These are phyloP conservation scores for Solanum virginianum DNA, from an alignment of 257 asterid species.

Conservation along the genomic window DNA sequence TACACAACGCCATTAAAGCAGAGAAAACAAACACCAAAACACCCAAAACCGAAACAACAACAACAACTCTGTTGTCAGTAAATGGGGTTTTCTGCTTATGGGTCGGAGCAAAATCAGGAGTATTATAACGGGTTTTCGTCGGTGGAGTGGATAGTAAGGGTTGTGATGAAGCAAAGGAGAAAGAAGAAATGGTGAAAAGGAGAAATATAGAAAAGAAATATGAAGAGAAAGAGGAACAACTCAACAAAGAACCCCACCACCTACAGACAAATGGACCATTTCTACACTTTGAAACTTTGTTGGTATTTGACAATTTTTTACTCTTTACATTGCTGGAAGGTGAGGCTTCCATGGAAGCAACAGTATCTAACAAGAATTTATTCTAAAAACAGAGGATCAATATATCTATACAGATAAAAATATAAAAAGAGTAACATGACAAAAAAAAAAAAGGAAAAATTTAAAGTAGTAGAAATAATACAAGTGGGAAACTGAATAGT, in stretches of 20 bases:
- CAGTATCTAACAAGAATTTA: background rate
- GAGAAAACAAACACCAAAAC: background rate
- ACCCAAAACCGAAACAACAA: background rate
- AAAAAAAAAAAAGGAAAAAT: background rate
- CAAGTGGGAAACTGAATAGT: background rate
- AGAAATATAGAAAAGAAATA: background rate
- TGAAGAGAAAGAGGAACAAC: background rate
- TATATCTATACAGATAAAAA: background rate
- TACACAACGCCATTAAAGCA: background rate
- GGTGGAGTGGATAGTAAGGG: background rate
- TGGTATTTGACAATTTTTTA: background rate
- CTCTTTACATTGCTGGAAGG: background rate
- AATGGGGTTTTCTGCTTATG: background rate
- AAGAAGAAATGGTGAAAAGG: background rate
- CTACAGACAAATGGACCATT: conserved; percentile 1
- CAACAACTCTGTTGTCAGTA: background rate
- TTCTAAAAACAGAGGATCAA: background rate
- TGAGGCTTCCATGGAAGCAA: conserved; percentile 1
- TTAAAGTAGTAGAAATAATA: background rate
- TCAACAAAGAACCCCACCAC: conserved; percentile 4
- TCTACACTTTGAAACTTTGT: background rate
- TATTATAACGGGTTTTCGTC: background rate
- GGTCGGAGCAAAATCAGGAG: background rate
- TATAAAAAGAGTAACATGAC: background rate
- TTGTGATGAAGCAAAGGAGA: background rate